A percentile compares a stretch with the other conserved stretches of the same genome.
phyloP scores from a whole-genome alignment of 352 stramenopile species.

The Thraustotheca clavata region DNA sequence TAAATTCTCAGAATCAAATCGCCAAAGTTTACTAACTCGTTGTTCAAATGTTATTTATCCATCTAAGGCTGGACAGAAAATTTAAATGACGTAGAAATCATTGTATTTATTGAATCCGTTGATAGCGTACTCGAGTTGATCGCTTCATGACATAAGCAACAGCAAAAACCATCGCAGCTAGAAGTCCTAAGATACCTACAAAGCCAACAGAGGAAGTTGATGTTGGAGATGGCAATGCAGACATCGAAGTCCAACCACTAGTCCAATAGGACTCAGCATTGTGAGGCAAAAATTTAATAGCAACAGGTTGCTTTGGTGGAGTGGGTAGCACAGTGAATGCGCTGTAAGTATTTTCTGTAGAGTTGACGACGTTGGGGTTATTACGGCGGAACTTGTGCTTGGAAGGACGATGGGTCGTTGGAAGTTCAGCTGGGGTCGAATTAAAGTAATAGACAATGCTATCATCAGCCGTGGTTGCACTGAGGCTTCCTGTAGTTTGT shows the following conservation, averaged over 20 bases:
- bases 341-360: constrained; percentile 3
- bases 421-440: constrained; percentile 1
- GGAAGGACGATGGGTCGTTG: constrained; percentile 4
- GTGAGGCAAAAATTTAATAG: not conserved
- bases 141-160: no score
- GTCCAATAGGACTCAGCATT: not conserved
- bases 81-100: no score
- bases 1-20: no score
- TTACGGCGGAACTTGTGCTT: not conserved
- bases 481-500: not conserved
- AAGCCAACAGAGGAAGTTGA: no score
- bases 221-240: not conserved
- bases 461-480: not conserved
- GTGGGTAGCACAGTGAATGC: not conserved
- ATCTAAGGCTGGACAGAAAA: no score
- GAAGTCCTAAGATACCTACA: no score
- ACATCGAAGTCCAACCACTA: not conserved
- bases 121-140: no score
- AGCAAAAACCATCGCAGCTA: no score
- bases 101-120: no score
- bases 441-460: constrained; percentile 13
- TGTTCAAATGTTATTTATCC: no score
- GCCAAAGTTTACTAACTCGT: no score
- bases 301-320: not conserved
- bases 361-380: not conserved